Conservation (phyloP, 2,329 filamentous ascomycete species). For the Colletotrichum tamarilloi region DNA sequence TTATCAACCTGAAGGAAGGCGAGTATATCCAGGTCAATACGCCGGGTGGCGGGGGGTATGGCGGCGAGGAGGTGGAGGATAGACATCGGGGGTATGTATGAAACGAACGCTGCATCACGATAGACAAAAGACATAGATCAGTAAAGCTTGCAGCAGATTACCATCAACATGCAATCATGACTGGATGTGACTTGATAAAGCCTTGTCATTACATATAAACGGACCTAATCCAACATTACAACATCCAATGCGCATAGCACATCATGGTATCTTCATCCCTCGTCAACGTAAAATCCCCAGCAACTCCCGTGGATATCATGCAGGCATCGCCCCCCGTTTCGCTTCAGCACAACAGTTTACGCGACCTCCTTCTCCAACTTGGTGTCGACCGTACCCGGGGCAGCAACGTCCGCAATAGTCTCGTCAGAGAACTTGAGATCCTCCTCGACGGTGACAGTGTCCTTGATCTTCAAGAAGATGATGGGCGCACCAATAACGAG, state of each 20-base stretch:
- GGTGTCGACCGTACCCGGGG: slow-evolving; percentile 36
- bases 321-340: neutral
- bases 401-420: slow-evolving; percentile 76
- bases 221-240: neutral
- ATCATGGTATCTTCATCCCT: slow-evolving; percentile 16
- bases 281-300: neutral
- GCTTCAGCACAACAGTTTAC: neutral
- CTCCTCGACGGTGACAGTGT: slow-evolving; percentile 83
- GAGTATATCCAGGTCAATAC: slow-evolving; percentile 50
- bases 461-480: slow-evolving; percentile 82
- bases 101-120: neutral
- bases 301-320: slow-evolving; percentile 15
- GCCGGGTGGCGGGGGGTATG: slow-evolving; percentile 47
- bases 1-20: slow-evolving; percentile 44
- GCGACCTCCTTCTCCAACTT: slow-evolving; percentile 20
- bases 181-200: neutral
- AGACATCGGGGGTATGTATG: slow-evolving; percentile 29
- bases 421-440: slow-evolving; percentile 89
- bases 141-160: too few relatives aligned
- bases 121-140: neutral
- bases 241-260: neutral
- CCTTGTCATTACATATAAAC: neutral
- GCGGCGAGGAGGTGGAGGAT: slow-evolving; percentile 25
- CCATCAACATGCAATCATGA: neutral
- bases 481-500: slow-evolving; percentile 83